Conservation (phyloP, 2,329 filamentous ascomycete species). For the Penicillium sp. region DNA sequence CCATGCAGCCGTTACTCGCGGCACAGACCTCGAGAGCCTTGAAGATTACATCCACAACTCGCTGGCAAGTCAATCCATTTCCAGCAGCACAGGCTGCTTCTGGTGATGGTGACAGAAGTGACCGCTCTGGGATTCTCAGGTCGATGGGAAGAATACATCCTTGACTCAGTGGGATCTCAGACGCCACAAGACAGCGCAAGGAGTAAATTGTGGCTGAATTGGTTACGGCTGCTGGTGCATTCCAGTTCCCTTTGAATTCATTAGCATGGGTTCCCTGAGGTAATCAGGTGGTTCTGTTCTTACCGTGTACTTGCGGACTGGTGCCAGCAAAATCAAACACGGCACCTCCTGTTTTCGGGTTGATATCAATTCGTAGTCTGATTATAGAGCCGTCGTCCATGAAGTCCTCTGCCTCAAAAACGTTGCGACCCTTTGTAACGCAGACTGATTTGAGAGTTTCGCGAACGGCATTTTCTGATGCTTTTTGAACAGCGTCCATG, state of each 20-base stretch:
- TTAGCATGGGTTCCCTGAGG: neutral
- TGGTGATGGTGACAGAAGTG: constrained; percentile 70
- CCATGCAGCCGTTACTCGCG: constrained; percentile 73
- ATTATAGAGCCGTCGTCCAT: constrained; percentile 67
- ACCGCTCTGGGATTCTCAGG: constrained; percentile 68
- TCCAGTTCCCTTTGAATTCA: constrained; percentile 56
- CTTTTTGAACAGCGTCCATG: constrained; percentile 56
- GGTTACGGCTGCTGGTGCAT: constrained; percentile 75
- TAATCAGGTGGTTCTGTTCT: neutral
- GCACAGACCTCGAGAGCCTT: constrained; percentile 74
- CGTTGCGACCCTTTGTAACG: no score
- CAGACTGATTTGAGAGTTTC: no score
- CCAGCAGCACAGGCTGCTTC: constrained; percentile 76
- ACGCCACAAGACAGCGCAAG: constrained; percentile 71
- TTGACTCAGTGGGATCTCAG: constrained; percentile 81
- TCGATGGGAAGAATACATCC: constrained; percentile 74
- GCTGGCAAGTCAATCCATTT: constrained; percentile 67
- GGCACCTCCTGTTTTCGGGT: constrained; percentile 71
- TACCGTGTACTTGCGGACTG: constrained; percentile 62
- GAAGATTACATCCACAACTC: constrained; percentile 66
- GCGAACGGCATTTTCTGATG: no score
- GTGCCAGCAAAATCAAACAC: constrained; percentile 75
- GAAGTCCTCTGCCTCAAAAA: constrained; percentile 53
- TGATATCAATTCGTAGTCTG: constrained; percentile 62
- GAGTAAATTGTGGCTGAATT: constrained; percentile 82